phyloP scores from a whole-genome alignment of 192 early-diverging fungal species.

The Pilobolus umbonatus region DNA sequence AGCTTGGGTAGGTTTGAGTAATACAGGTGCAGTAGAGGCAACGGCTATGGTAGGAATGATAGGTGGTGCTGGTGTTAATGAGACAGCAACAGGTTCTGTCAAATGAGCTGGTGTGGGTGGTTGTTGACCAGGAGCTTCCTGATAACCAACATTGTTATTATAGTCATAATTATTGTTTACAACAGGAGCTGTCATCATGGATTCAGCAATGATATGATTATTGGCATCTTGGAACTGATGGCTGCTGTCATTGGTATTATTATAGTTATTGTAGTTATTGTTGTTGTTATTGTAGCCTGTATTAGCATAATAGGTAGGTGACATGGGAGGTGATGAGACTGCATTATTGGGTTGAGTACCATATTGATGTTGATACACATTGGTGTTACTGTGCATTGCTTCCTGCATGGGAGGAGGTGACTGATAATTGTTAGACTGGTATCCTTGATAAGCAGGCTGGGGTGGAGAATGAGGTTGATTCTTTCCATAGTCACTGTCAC shows the following conservation, averaged over 20 bases:
- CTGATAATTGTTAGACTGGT: too few species aligned
- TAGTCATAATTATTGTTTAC: background rate
- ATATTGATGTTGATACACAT: background rate
- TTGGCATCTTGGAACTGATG: constrained; percentile 13
- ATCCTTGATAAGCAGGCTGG: too few species aligned
- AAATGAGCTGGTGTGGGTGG: background rate
- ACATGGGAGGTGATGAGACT: constrained; percentile 2
- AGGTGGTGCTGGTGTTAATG: background rate
- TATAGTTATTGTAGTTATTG: too few species aligned
- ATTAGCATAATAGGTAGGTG: constrained; percentile 2
- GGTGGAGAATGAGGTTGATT: constrained; percentile 3
- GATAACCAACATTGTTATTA: background rate
- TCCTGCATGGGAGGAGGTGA: background rate
- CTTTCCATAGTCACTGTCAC: constrained; percentile 13
- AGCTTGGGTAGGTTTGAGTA: constrained; percentile 14
- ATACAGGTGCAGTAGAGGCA: background rate
- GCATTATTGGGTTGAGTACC: background rate
- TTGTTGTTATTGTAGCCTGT: too few species aligned
- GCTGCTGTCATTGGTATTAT: too few species aligned
- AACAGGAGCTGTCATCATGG: background rate
- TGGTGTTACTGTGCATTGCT: background rate
- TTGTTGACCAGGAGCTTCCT: background rate
- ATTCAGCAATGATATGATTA: background rate
- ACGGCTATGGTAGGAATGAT: background rate
- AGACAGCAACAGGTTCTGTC: background rate